Evolutionary conservation across 306 rosid genomes (phyloP).

Genomic region (Astragalus membranaceus): DNA sequence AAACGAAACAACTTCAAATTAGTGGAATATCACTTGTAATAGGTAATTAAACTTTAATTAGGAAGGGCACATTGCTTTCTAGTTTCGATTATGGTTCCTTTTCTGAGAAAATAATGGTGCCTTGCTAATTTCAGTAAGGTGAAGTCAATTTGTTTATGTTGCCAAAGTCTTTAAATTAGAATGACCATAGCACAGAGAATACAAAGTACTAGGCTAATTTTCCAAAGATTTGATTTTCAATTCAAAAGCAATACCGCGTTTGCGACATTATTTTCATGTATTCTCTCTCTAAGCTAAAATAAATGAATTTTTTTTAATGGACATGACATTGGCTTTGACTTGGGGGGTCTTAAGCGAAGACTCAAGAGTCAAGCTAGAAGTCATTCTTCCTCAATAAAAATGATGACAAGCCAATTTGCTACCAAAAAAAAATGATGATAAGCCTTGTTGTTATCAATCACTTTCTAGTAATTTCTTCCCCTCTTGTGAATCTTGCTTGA

Average conservation of each 20-base stretch:
- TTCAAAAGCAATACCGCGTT: slow-evolving; percentile 34
- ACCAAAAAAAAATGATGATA: background rate
- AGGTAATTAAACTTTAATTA: background rate
- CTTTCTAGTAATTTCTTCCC: background rate
- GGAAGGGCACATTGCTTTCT: background rate
- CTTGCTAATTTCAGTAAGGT: background rate
- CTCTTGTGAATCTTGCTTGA: background rate
- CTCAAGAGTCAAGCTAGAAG: background rate
- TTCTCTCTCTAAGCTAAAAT: background rate
- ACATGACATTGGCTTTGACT: slow-evolving; percentile 26
- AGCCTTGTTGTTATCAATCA: background rate
- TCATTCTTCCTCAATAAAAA: background rate
- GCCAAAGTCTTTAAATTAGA: background rate
- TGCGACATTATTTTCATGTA: background rate
- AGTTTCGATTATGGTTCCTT: background rate
- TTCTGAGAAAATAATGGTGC: background rate
- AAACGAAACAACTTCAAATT: no score
- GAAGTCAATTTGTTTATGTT: slow-evolving; percentile 1
- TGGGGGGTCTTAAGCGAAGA: slow-evolving; percentile 34
- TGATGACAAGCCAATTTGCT: no score
- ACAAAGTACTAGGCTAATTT: background rate
- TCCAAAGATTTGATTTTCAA: background rate
- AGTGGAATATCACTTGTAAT: no score
- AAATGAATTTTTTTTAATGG: background rate
- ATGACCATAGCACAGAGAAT: background rate